Conservation (phyloP, 371 early-diverging fungal genomes). For the Mortierella sp. region DNA sequence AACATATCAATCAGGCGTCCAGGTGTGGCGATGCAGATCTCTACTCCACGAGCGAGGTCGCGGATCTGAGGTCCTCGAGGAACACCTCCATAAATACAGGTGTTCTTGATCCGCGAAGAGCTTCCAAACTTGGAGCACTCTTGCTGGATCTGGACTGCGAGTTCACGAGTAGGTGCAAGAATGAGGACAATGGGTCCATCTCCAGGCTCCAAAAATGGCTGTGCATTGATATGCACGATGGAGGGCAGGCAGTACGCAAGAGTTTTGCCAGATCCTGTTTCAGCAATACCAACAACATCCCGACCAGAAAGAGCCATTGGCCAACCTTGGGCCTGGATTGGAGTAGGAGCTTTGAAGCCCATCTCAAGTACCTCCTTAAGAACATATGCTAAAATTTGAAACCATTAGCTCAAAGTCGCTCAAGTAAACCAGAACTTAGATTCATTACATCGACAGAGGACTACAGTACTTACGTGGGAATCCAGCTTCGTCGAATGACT, state of each 20-base stretch:
- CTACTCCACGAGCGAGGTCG: slow-evolving; percentile 90
- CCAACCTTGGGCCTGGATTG: slow-evolving; percentile 99
- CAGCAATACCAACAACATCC: slow-evolving; percentile 98
- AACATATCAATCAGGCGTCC: slow-evolving; percentile 99
- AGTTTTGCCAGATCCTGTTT: slow-evolving; percentile 99
- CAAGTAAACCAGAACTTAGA: too few species aligned
- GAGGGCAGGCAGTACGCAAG: slow-evolving; percentile 97
- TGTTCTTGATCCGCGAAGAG: slow-evolving; percentile 90
- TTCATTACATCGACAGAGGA: not conserved
- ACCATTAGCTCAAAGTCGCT: not conserved
- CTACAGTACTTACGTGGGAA: slow-evolving; percentile 70
- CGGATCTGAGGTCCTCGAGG: slow-evolving; percentile 95
- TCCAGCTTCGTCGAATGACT: slow-evolving; percentile 84
- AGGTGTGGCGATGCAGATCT: slow-evolving; percentile 99
- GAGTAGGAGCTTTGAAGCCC: slow-evolving; percentile 93
- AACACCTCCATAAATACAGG: slow-evolving; percentile 98
- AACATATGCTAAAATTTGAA: slow-evolving; percentile 66
- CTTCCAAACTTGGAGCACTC: slow-evolving; percentile 94
- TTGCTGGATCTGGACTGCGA: slow-evolving; percentile 95
- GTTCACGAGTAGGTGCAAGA: slow-evolving; percentile 94
- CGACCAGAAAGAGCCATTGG: slow-evolving; percentile 99
- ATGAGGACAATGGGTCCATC: slow-evolving; percentile 98
- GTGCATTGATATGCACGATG: slow-evolving; percentile 98
- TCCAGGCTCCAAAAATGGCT: slow-evolving; percentile 92
- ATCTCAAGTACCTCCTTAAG: slow-evolving; percentile 85